Evolutionary conservation across 345 rosid species (phyloP).

Genomic region (Melastoma malabathricum): DNA sequence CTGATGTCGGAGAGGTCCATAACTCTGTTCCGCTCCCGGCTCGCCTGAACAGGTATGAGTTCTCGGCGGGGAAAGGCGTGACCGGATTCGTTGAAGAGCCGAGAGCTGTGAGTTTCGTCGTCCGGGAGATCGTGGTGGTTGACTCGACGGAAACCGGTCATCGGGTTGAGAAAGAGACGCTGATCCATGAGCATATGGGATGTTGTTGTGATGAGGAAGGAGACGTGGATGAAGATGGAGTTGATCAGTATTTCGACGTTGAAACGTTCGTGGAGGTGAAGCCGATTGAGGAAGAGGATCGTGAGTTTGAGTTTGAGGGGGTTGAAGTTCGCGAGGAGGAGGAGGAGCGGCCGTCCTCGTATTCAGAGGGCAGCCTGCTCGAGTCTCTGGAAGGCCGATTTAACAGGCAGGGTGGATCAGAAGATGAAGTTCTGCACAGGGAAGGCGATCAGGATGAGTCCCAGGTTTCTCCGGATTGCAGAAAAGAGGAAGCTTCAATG

Average conservation of each 20-base stretch:
- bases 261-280: too few relatives aligned
- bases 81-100: conserved; percentile 43
- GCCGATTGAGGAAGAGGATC: conserved; percentile 6
- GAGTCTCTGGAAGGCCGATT: too few relatives aligned
- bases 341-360: background rate
- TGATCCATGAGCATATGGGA: too few relatives aligned
- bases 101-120: conserved; percentile 19
- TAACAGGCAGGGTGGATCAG: background rate
- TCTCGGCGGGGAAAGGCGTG: conserved; percentile 19
- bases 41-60: conserved; percentile 27
- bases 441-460: background rate
- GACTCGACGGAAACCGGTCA: conserved; percentile 1
- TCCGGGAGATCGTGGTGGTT: conserved; percentile 21
- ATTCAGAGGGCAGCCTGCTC: background rate
- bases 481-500: background rate
- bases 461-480: background rate
- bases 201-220: too few relatives aligned
- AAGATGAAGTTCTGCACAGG: conserved; percentile 3
- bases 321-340: background rate
- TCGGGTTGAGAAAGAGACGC: background rate
- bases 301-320: conserved; percentile 3
- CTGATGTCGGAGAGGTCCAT: conserved; percentile 7
- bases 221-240: too few relatives aligned
- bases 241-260: too few relatives aligned
- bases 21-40: conserved; percentile 13